Conservation (phyloP, 2,329 filamentous ascomycete genomes). For the Aspergillus novofumigatus region DNA sequence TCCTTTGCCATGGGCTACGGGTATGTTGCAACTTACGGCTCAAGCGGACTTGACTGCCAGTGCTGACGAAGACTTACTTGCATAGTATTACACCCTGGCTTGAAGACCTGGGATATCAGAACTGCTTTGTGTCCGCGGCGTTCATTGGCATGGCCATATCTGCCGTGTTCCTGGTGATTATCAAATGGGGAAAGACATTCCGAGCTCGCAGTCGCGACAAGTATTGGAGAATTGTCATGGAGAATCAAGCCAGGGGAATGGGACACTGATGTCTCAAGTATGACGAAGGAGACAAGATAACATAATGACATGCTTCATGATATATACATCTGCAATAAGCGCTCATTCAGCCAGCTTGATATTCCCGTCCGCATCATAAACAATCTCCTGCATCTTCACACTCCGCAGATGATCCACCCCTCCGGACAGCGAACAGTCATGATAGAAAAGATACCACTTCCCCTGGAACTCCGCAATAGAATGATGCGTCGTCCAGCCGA, state of each 20-base stretch:
- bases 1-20: constrained; percentile 45
- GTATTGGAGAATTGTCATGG: constrained; percentile 36
- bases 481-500: constrained; percentile 80
- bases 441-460: constrained; percentile 72
- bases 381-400: constrained; percentile 72
- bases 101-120: constrained; percentile 40
- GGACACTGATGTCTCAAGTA: constrained; percentile 16
- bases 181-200: constrained; percentile 36
- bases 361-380: constrained; percentile 63
- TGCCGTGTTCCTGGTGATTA: constrained; percentile 38
- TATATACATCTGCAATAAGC: background rate
- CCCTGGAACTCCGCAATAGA: constrained; percentile 70
- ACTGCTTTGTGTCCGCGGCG: constrained; percentile 42
- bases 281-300: no score
- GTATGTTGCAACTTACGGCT: constrained; percentile 18
- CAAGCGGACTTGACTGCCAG: background rate
- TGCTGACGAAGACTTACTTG: background rate
- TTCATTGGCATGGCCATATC: constrained; percentile 36
- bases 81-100: constrained; percentile 46
- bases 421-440: constrained; percentile 65
- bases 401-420: constrained; percentile 68
- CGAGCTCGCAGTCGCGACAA: constrained; percentile 30
- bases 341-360: constrained; percentile 42
- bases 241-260: constrained; percentile 33
- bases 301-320: background rate